phyloP scores from a whole-genome alignment of 345 rosid species.

The Eucalyptus polybractea region DNA sequence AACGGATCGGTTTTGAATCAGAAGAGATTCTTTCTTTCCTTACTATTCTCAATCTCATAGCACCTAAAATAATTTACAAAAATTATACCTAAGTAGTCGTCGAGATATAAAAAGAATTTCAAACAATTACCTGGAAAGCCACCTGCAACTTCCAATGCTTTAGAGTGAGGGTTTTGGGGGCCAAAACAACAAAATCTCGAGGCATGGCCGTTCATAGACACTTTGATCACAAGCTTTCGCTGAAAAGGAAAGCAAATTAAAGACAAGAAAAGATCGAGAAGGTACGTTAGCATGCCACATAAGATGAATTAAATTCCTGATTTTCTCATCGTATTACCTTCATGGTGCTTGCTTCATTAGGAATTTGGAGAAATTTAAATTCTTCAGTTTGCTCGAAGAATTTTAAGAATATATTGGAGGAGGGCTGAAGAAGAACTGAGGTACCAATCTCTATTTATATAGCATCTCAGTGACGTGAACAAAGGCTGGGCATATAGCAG shows the following conservation, averaged over 20 bases:
- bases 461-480: neutral
- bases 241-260: neutral
- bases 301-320: neutral
- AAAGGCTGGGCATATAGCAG: neutral
- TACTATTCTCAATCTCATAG: neutral
- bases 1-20: neutral
- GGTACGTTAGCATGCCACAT: neutral
- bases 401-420: neutral
- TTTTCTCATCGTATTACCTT: neutral
- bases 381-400: neutral
- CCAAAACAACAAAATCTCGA: neutral
- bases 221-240: neutral
- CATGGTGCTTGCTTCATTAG: neutral
- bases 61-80: neutral
- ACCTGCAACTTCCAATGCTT: neutral
- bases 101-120: neutral
- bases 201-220: neutral
- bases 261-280: neutral
- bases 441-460: neutral
- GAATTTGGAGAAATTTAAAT: neutral
- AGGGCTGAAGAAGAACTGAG: neutral
- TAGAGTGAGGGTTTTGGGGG: neutral
- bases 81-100: fast-evolving
- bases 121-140: neutral
- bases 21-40: neutral